phyloP scores from a whole-genome alignment of 257 asterid genomes.

The Solanum medicagineum region DNA sequence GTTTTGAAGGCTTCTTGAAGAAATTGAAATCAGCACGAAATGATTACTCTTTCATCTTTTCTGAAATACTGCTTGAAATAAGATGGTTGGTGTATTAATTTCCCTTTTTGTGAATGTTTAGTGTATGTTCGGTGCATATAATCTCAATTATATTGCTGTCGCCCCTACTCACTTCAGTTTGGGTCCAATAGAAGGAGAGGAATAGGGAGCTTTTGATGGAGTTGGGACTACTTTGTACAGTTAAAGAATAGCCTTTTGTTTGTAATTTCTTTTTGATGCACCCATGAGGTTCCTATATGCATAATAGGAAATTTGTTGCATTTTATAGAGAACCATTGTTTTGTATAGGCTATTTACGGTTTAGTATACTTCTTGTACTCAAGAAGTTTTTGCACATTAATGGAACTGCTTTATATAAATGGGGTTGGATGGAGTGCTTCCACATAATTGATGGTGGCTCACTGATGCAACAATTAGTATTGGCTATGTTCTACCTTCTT shows the following conservation, averaged over 20 bases:
- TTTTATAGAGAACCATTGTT: not conserved
- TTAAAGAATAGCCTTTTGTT: not conserved
- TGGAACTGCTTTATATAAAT: not conserved
- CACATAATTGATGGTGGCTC: not conserved
- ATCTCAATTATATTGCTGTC: not conserved
- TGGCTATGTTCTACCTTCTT: not conserved
- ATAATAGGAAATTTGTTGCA: not conserved
- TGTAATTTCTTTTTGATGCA: not conserved
- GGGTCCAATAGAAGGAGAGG: not conserved
- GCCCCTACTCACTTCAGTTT: not conserved
- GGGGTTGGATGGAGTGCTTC: not conserved
- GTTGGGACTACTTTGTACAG: not conserved
- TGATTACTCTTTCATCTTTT: not conserved
- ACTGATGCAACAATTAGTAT: not conserved
- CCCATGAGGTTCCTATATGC: not conserved
- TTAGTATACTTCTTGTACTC: not conserved
- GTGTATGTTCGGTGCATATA: not conserved
- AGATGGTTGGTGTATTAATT: not conserved
- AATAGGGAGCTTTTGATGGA: not conserved
- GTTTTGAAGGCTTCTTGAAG: not conserved
- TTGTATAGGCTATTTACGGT: not conserved
- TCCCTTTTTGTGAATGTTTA: not conserved
- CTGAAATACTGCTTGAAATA: not conserved
- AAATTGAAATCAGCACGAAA: not conserved
- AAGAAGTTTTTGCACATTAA: not conserved